A percentile compares a stretch with the other conserved stretches of the same genome.
phyloP scores from a whole-genome alignment of 179 eudicot species.

The Gypsophila paniculata region DNA sequence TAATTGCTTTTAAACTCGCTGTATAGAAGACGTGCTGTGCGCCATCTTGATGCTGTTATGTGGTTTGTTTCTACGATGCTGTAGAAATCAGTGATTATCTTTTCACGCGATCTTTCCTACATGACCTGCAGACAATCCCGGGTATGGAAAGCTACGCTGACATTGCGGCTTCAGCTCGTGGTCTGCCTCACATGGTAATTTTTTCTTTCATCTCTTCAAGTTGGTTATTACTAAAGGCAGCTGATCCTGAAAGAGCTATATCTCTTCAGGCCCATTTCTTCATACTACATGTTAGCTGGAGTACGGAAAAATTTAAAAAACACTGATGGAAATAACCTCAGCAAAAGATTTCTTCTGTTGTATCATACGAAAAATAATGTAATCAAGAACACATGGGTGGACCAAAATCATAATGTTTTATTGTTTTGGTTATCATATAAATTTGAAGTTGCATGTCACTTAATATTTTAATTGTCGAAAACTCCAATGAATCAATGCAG shows the following conservation, averaged over 20 bases:
- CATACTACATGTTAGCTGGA: background rate
- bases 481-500: background rate
- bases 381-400: too few species aligned
- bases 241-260: background rate
- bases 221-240: background rate
- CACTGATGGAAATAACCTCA: background rate
- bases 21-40: background rate
- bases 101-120: constrained; percentile 10
- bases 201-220: constrained; percentile 2
- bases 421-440: too few species aligned
- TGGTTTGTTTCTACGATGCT: constrained; percentile 7
- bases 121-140: constrained; percentile 67
- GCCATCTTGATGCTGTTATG: background rate
- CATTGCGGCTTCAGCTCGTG: constrained; percentile 66
- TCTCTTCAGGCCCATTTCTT: background rate
- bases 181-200: constrained; percentile 87
- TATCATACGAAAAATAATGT: too few species aligned
- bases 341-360: background rate
- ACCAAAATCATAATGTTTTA: too few species aligned
- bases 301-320: background rate
- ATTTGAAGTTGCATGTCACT: too few species aligned
- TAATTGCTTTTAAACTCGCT: background rate
- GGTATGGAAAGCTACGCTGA: constrained; percentile 82
- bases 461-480: background rate
- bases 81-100: background rate